A percentile compares a stretch with the other conserved stretches of the same genome.
phyloP scores from a whole-genome alignment of 257 asterid species.

The Penstemon eatonii region DNA sequence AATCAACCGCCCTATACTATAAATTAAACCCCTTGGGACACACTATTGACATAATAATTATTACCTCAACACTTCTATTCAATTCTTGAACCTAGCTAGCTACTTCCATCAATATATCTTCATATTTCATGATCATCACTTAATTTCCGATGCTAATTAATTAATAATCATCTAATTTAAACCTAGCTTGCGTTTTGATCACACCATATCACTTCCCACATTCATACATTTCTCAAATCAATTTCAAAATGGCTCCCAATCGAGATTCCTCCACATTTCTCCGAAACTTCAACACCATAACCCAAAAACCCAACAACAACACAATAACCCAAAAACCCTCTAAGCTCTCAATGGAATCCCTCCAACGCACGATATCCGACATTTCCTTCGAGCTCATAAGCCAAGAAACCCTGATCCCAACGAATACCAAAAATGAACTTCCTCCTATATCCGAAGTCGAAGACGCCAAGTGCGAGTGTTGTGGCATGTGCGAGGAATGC shows the following conservation, averaged over 20 bases:
- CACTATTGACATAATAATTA: slow-evolving; percentile 4
- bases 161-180: not conserved
- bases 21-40: slow-evolving; percentile 30
- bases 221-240: not conserved
- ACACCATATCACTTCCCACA: not conserved
- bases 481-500: slow-evolving; percentile 93
- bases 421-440: slow-evolving; percentile 14
- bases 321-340: slow-evolving; percentile 42
- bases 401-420: slow-evolving; percentile 36
- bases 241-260: slow-evolving; percentile 38
- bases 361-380: slow-evolving; percentile 75
- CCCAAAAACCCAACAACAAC: slow-evolving; percentile 30
- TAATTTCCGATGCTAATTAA: no score
- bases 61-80: no score
- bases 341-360: slow-evolving; percentile 49
- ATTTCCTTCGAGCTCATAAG: slow-evolving; percentile 58
- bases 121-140: no score
- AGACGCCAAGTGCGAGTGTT: slow-evolving; percentile 91
- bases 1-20: slow-evolving; percentile 25
- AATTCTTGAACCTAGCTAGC: no score
- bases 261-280: slow-evolving; percentile 32
- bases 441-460: slow-evolving; percentile 71
- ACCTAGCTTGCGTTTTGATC: not conserved
- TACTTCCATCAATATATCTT: no score
- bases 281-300: slow-evolving; percentile 12